Evolutionary conservation across 768 basidiomycete genomes (phyloP), one percentile per base, ranked within the genome.

Genomic region (Tylopilus rubrobrunneus): DNA sequence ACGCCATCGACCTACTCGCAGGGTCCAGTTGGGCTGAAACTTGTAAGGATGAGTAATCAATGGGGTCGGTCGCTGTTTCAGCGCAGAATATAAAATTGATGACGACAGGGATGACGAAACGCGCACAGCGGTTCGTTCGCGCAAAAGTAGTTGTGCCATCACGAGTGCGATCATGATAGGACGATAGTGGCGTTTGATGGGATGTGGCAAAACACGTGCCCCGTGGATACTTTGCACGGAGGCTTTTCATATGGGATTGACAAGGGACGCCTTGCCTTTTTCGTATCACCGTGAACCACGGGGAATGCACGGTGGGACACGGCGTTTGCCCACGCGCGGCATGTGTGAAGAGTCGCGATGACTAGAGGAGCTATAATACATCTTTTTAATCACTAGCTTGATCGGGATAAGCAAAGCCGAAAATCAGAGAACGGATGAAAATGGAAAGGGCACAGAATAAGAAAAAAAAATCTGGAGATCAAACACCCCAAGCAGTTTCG

Each of bases 401-500:
- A 31, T 45, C 28, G n/a, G 44, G n/a, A 48, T 34, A 36, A 48
- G 17, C n/a, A 0, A 21, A 3, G 12, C 19, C 45, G 11, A 27
- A 15, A 27, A 25, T 12, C 34, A 17, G 7, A 27, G 21, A 42
- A 37, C 84, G 73, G 60, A 85, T 83, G 34, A 85, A 23, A 42
- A 11, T 5, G 25, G 10, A 12, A 42, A 23, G 34, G 84, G 29
- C 7, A 7, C 29, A 31, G 29, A 31, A 73, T 60, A 85, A 82
- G 33, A 85, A 74, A 17, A 84, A 74, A 1, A n/a, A n/a, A n/a
- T n/a, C n/a, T 84, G 53, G 0, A 76, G 23, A 45, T 67, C 53
- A 61, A 21, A 56, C n/a, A 29, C 67, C 68, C 77, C 76, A 77
- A 1, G 72, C 61, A 7, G 59, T 69, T 47, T 77, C 76, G 0